Conservation (phyloP, 192 early-diverging fungal species). For the Coemansia sp. region DNA sequence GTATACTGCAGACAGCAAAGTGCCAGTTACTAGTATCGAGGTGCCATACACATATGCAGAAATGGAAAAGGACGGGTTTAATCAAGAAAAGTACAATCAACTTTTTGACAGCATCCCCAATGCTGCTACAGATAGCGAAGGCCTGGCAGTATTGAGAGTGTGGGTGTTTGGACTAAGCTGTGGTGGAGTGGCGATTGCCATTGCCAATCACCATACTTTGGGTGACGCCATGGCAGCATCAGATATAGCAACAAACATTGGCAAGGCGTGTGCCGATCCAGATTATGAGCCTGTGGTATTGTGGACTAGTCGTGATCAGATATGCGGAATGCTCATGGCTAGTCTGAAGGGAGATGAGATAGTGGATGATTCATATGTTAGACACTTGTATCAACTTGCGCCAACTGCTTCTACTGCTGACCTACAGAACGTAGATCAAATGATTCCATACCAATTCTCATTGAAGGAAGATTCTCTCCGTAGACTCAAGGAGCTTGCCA, state of each 20-base stretch:
- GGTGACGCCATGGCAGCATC: constrained; percentile 11
- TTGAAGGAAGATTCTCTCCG: neutral
- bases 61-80: constrained; percentile 8
- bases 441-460: constrained; percentile 1
- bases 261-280: neutral
- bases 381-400: neutral
- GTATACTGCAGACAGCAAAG: neutral
- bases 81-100: constrained; percentile 14
- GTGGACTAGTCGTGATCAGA: neutral
- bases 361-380: neutral
- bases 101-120: constrained; percentile 10
- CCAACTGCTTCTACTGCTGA: neutral
- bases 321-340: neutral
- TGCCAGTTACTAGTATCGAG: neutral
- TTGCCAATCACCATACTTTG: constrained; percentile 17
- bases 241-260: constrained; percentile 6
- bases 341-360: neutral
- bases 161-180: constrained; percentile 2
- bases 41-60: constrained; percentile 2
- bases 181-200: constrained; percentile 6
- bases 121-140: constrained; percentile 2
- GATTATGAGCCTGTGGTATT: neutral
- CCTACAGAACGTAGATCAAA: neutral
- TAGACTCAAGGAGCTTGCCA: neutral
- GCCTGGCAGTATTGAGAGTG: constrained; percentile 11